Evolutionary conservation across 2,329 filamentous ascomycete species (phyloP).

Genomic region (Colletotrichum zoysiae): DNA sequence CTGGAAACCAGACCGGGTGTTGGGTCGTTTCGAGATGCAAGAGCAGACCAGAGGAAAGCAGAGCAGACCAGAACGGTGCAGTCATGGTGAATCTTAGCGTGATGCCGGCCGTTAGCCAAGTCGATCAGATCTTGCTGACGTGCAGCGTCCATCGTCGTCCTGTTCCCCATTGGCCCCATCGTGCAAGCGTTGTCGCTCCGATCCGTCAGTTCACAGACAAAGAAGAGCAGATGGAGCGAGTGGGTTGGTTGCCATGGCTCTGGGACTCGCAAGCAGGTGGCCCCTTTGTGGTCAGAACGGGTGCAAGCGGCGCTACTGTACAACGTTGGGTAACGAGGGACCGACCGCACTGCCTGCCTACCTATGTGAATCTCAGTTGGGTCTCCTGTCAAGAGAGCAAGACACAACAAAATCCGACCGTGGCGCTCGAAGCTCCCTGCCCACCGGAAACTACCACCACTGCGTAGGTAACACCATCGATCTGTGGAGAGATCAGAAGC

Average conservation of each 20-base stretch:
- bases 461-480: slow-evolving; percentile 28
- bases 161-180: slow-evolving; percentile 10
- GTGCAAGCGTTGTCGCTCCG: slow-evolving; percentile 10
- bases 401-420: neutral
- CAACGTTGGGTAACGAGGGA: neutral
- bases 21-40: neutral
- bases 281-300: neutral
- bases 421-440: slow-evolving; percentile 27
- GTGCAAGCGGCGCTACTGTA: neutral
- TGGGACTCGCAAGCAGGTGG: slow-evolving; percentile 20
- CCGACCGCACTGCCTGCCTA: neutral
- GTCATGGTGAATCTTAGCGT: neutral
- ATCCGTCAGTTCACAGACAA: slow-evolving; percentile 30
- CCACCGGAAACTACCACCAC: slow-evolving; percentile 34
- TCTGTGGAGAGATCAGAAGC: slow-evolving; percentile 38
- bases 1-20: neutral
- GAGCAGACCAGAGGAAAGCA: neutral
- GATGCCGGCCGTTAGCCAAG: neutral
- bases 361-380: neutral
- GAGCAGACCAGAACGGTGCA: neutral
- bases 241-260: slow-evolving; percentile 19
- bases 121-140: slow-evolving; percentile 31
- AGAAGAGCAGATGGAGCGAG: neutral
- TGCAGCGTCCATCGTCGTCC: neutral
- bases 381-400: neutral